Evolutionary conservation across 179 eudicot genomes (phyloP), one percentile per base, ranked within the genome.

Genomic region (Silene vulgaris): DNA sequence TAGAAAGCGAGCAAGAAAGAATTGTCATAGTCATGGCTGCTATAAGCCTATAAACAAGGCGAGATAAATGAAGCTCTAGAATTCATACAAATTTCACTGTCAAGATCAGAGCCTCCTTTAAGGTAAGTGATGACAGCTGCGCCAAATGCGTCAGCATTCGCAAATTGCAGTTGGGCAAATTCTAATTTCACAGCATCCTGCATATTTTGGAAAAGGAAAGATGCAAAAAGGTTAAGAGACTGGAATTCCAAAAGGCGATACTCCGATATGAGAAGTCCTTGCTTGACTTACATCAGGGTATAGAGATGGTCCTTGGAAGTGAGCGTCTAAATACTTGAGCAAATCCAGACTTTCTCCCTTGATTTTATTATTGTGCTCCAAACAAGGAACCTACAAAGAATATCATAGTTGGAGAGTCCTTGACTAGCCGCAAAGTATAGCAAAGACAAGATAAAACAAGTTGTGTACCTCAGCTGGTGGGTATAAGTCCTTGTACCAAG

Each of bases 281-380:
- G 14, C 4, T n/a, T 7, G n/a, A 56, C 45, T 85, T 85, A 91
- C 95, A 74, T 87, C 74, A 21, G 92, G 88, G 30, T 77, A 79
- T 2, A 91, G 85, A 20, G 83, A 40, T 3, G 91, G 91, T 19
- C 91, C 93, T 82, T 84, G 87, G 77, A 90, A 90, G 82, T 88
- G 84, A 35, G 65, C 65, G 13, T 91, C 91, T 0, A 91, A 1
- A 73, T 89, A 91, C 81, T 86, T 88, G 12, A 89, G 59, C 79
- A 91, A 80, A 69, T 90, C 97, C 65, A 91, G 79, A 63, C 91
- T 89, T 77, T 91, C 97, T 59, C 87, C 87, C 14, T 23, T 85
- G 17, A 91, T 72, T 78, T 85, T 76, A 67, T 82, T 82, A 56
- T 91, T 83, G 84, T 91, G 90, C 79, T 89, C 97, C 83, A 89